phyloP scores from a whole-genome alignment of 441 rosid species.

The Metrosideros polymorpha region DNA sequence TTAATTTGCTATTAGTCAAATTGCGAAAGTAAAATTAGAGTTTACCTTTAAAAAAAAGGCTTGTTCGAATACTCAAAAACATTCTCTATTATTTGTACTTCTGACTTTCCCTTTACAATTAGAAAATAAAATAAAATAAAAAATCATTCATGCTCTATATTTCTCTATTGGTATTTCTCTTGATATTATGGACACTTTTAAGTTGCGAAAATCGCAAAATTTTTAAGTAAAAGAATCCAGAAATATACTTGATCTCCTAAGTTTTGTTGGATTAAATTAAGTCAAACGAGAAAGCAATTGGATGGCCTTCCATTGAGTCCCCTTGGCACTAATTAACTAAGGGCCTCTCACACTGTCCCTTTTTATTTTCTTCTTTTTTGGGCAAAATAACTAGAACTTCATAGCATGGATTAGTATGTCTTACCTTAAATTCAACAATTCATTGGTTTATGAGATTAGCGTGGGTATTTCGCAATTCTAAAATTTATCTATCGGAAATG shows the following conservation, averaged over 20 bases:
- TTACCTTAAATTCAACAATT: too few species aligned
- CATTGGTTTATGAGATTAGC: fast-evolving
- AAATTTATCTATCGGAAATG: too few species aligned
- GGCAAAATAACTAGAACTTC: background rate
- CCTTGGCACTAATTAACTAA: background rate
- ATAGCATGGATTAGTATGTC: background rate
- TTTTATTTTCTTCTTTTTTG: background rate
- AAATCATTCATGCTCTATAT: background rate
- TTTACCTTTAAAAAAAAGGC: background rate
- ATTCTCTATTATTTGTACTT: background rate
- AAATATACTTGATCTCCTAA: background rate
- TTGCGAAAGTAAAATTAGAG: background rate
- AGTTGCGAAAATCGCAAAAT: background rate
- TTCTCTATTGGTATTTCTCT: background rate
- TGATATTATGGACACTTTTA: too few species aligned
- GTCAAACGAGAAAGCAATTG: too few species aligned
- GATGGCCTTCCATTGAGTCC: background rate
- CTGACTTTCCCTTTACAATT: background rate
- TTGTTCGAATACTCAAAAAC: background rate
- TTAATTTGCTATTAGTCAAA: background rate
- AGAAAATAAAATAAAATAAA: too few species aligned
- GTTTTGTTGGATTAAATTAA: background rate
- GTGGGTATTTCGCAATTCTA: background rate
- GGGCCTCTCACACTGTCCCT: background rate
- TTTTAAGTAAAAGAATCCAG: background rate